Conservation (phyloP, 805 yeast species). For the Ogataea nonfermentans region DNA sequence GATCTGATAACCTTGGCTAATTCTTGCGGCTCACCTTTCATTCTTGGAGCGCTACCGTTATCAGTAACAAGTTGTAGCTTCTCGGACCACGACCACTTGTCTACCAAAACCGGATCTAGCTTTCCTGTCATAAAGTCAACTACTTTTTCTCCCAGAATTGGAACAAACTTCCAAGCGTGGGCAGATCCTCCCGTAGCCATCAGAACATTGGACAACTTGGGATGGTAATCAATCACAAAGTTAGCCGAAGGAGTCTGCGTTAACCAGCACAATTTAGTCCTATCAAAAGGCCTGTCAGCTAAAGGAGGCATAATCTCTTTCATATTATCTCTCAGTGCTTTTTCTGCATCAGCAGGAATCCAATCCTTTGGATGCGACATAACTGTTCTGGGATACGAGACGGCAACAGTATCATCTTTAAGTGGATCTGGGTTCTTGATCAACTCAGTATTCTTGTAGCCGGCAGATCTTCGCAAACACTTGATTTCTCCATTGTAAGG, state of each 20-base stretch:
- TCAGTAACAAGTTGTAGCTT: constrained; percentile 14
- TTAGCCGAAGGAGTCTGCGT: constrained; percentile 27
- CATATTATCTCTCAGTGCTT: constrained; percentile 20
- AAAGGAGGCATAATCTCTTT: constrained; percentile 26
- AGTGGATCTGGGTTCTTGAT: constrained; percentile 23
- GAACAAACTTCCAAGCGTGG: constrained; percentile 31
- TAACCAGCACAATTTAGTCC: constrained; percentile 29
- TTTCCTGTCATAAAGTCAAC: constrained; percentile 23
- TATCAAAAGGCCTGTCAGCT: constrained; percentile 24
- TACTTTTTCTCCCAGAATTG: constrained; percentile 27
- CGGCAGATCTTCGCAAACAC: constrained; percentile 28
- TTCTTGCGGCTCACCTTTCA: constrained; percentile 27
- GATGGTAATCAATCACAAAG: constrained; percentile 27
- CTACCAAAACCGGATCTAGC: constrained; percentile 18
- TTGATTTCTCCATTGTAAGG: constrained; percentile 30
- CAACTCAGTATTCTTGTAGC: constrained; percentile 24
- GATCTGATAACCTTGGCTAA: constrained; percentile 12
- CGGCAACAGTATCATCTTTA: neutral
- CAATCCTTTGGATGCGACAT: constrained; percentile 23
- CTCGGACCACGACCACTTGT: constrained; percentile 26
- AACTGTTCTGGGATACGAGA: constrained; percentile 27
- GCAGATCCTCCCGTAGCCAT: constrained; percentile 31
- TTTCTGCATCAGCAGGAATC: constrained; percentile 30
- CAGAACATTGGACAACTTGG: constrained; percentile 21
- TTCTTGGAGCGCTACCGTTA: constrained; percentile 29